Conservation (phyloP, 495 filamentous ascomycete species). For the Aspergillus avenaceus region DNA sequence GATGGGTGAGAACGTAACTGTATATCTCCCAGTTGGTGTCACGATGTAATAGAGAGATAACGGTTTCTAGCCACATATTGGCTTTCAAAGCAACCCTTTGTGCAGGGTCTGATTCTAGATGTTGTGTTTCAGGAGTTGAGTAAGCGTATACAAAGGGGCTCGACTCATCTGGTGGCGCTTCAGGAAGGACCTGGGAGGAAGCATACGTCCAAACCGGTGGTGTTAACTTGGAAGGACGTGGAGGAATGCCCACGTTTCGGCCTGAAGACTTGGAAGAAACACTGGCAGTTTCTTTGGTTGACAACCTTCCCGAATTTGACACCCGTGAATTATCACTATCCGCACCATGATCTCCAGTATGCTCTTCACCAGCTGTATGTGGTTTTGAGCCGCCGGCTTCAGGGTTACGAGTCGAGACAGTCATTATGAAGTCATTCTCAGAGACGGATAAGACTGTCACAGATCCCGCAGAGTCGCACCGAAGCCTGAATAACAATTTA, state of each 20-base stretch:
- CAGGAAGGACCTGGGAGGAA: constrained; percentile 46
- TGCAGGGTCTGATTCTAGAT: constrained; percentile 19
- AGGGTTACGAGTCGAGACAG: constrained; percentile 63
- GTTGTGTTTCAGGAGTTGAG: constrained; percentile 16
- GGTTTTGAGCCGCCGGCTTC: constrained; percentile 30
- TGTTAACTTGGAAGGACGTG: constrained; percentile 38
- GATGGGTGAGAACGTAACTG: constrained; percentile 80
- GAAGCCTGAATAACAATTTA: constrained; percentile 78
- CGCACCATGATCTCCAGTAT: constrained; percentile 17
- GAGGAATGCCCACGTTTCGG: constrained; percentile 27
- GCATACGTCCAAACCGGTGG: constrained; percentile 55
- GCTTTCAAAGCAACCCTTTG: constrained; percentile 52
- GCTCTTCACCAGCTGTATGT: constrained; percentile 20
- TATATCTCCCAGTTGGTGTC: constrained; percentile 91
- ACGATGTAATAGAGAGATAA: constrained; percentile 69
- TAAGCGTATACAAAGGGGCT: constrained; percentile 44
- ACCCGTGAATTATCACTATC: constrained; percentile 22
- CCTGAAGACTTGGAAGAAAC: constrained; percentile 26
- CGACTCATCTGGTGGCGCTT: constrained; percentile 43
- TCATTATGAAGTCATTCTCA: constrained; percentile 69
- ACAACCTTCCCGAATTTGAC: constrained; percentile 15
- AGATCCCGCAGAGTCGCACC: constrained; percentile 71
- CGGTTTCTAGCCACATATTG: constrained; percentile 68
- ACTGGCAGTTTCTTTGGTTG: constrained; percentile 19
- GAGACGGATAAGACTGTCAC: constrained; percentile 62